phyloP scores from a whole-genome alignment of 1,284 basidiomycete genomes.

The Grifola frondosa region DNA sequence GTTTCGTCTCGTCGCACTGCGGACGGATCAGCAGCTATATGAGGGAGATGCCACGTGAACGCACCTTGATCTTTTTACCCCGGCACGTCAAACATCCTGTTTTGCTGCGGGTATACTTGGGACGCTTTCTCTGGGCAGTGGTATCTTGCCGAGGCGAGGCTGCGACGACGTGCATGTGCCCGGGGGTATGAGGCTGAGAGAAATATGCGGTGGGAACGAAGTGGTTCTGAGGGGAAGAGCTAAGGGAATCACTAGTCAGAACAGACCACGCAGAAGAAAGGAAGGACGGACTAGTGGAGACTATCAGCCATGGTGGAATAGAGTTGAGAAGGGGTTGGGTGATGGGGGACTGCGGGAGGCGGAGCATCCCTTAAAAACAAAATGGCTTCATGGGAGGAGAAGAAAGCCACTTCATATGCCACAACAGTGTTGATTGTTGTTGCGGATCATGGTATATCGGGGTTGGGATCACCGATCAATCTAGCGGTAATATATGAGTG shows the following conservation, averaged over 20 bases:
- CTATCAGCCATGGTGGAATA: constrained; percentile 53
- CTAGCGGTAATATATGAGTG: constrained; percentile 17
- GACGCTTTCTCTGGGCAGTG: constrained; percentile 65
- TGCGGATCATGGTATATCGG: constrained; percentile 36
- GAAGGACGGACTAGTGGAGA: constrained; percentile 55
- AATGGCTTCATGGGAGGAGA: constrained; percentile 21
- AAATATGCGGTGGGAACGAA: constrained; percentile 50
- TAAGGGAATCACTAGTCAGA: constrained; percentile 21
- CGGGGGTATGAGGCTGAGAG: constrained; percentile 40
- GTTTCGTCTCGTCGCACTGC: constrained; percentile 82
- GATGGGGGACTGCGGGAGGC: constrained; percentile 21
- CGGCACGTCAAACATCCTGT: constrained; percentile 83
- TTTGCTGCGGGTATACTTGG: constrained; percentile 85
- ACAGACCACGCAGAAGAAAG: constrained; percentile 11
- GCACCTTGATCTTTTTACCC: constrained; percentile 83
- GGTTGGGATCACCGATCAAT: constrained; percentile 25
- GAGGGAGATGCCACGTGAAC: constrained; percentile 19
- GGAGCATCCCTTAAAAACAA: constrained; percentile 30
- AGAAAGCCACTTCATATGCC: constrained; percentile 12
- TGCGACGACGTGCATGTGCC: constrained; percentile 46
- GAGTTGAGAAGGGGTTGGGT: constrained; percentile 30
- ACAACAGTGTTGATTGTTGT: constrained; percentile 28
- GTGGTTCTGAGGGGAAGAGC: constrained; percentile 34
- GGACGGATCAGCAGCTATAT: constrained; percentile 12
- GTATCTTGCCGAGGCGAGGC: constrained; percentile 49